phyloP scores from a whole-genome alignment of 1,284 basidiomycete genomes.

The Cutaneotrichosporon curvatum region DNA sequence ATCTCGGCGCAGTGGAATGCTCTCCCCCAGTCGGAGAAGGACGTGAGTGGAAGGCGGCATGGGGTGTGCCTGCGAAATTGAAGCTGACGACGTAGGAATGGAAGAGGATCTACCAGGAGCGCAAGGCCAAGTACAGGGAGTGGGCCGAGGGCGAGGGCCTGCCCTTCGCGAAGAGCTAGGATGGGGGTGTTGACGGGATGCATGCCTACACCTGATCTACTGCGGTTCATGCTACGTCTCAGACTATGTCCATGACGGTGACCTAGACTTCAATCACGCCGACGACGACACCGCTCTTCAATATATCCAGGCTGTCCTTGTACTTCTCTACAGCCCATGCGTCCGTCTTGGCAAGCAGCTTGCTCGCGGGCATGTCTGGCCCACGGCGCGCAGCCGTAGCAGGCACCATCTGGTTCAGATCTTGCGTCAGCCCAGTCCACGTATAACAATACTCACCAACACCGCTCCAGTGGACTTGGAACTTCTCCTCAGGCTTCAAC shows the following conservation, averaged over 20 bases:
- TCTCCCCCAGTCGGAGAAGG: conserved; percentile 25
- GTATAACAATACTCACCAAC: conserved; percentile 28
- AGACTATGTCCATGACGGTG: no score
- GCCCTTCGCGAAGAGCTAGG: no score
- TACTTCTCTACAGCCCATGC: conserved; percentile 35
- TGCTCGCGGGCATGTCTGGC: conserved; percentile 38
- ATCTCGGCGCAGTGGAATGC: conserved; percentile 28
- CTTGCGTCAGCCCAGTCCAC: conserved; percentile 12
- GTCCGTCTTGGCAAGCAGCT: conserved; percentile 37
- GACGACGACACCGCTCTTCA: conserved; percentile 36
- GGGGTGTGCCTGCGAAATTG: conserved; percentile 6
- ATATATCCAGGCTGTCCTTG: conserved; percentile 34
- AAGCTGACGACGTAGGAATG: background rate
- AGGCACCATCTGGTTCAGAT: conserved; percentile 44
- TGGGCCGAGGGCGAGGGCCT: conserved; percentile 1
- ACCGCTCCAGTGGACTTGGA: conserved; percentile 39
- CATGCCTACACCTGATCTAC: no score
- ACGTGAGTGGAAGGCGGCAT: no score
- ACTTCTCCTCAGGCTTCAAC: conserved; percentile 19
- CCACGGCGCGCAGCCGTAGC: conserved; percentile 33
- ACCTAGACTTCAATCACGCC: conserved; percentile 37
- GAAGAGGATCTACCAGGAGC: background rate
- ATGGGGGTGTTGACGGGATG: no score
- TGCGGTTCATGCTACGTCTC: no score
- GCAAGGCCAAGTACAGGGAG: background rate